Base-by-base conservation (phyloP, 2,329 filamentous ascomycete species). In the Alternaria angustiovoidea region DNA sequence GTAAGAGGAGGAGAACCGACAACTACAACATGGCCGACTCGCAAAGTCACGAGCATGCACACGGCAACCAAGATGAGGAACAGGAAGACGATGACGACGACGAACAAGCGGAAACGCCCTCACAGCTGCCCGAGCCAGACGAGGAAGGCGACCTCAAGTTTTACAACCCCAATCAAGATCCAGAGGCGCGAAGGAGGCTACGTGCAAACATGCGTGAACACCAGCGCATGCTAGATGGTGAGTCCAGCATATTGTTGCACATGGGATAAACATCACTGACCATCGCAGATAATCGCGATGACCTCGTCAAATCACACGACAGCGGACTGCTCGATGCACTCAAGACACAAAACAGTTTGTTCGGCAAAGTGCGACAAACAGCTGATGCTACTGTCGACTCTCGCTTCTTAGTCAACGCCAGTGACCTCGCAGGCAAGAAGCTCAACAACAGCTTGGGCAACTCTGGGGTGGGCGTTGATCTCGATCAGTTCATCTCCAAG, bases 401-500 rank as follows among this genome's bases (percentile, higher is more conserved):
- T 0, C 88, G 91, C n/a, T 84, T 96, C 26, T 85, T 98, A 4
- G 90, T 97, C 49, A 89, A 86, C 64, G 89, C 92, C 1, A 91
- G 92, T 5, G 93, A 97, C 65, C 79, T 96, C 5, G 90, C 91
- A 0, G 89, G 91, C 70, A 92, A 91, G 68, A 93, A 93, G 74
- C 90, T 92, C 0, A 84, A 90, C 43, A 88, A 89, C 52, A 84
- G 96, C 26, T 88, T 90, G 1, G 93, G 93, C 7, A 90, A 90
- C 69, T 81, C 86, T 2, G 87, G 88, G 3, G 88, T 90, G 51
- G 92, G 93, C 7, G 81, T 99, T 22, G 94, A 98, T 72, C 85
- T 96, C 0, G 94, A 98, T 62, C 92, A 97, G 70, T 96, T 98
- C 72, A 88, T 98, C 14, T 91, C 91, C 0, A 96, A 96, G 78